These are phyloP conservation scores for Neonectria magnoliae DNA, from an alignment of 2,329 filamentous ascomycete genomes.

Conservation along the genomic window DNA sequence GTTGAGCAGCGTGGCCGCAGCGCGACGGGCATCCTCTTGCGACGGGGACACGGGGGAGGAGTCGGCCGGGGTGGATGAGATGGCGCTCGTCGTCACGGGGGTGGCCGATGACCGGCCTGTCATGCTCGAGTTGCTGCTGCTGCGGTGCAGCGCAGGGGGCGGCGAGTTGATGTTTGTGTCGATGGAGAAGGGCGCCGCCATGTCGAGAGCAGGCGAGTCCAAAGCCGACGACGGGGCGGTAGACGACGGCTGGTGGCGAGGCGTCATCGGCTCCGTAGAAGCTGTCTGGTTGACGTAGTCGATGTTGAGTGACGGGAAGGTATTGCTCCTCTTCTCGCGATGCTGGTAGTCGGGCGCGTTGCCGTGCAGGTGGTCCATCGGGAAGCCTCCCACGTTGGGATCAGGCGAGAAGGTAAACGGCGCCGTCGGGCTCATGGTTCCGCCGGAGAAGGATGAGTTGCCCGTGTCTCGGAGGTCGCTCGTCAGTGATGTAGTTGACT, in stretches of 20 bases:
- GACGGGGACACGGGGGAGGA: constrained; percentile 74
- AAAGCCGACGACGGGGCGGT: constrained; percentile 63
- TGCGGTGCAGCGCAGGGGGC: constrained; percentile 45
- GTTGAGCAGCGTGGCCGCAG: constrained; percentile 81
- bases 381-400: constrained; percentile 73
- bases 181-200: constrained; percentile 54
- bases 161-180: constrained; percentile 56
- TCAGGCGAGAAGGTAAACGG: constrained; percentile 82
- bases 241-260: constrained; percentile 58
- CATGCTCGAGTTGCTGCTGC: constrained; percentile 50
- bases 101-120: constrained; percentile 37
- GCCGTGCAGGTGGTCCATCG: constrained; percentile 52
- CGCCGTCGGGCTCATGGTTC: constrained; percentile 77
- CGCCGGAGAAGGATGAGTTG: constrained; percentile 74
- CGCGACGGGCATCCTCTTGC: constrained; percentile 85
- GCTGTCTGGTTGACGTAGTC: constrained; percentile 61
- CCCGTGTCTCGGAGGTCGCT: constrained; percentile 44
- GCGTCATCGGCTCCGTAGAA: constrained; percentile 57
- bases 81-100: constrained; percentile 29
- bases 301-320: constrained; percentile 78
- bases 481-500: constrained; percentile 47
- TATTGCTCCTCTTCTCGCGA: constrained; percentile 79
- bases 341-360: constrained; percentile 68
- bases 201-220: constrained; percentile 62
- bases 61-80: constrained; percentile 51